Evolutionary conservation across 345 rosid species (phyloP), one percentile per base, ranked within the genome.

Genomic region (Gossypium raimondii): DNA sequence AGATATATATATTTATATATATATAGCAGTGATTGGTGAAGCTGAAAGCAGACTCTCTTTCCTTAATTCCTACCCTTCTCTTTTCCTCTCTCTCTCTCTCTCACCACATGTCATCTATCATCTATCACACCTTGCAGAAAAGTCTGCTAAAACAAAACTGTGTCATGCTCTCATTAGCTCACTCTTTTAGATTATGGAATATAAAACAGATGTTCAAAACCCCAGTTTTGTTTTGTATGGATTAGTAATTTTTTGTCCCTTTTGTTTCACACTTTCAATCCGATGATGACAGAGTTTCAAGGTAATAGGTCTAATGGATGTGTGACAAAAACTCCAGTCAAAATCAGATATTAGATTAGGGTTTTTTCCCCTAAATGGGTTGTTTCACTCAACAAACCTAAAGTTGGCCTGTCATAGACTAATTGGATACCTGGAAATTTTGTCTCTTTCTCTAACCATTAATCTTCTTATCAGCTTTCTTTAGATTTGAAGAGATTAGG

Each of bases 161-260:
- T 80, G 80, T 65, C 80, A 78, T 50, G 25, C 71, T 77, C 79
- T 70, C 67, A 67, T 80, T 45, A 76, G 74, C 24, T 73, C 76
- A 72, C 77, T 73, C 66, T 70, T 74, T 27, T 47, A 59, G 34
- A 5, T 59, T 58, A 25, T 24, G 16, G 34, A 34, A 34, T 34
- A 34, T 34, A 5, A 34, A 34, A 4, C 41, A 5, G 41, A 34
- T 34, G 41, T 34, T 34, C 6, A 48, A 48, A 48, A 12, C 11
- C 52, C 52, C 52, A 48, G 52, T 12, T 48, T 48, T 48, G 3
- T 48, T 48, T 11, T 11, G 52, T 48, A 34, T 12, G 3, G 52
- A 48, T 48, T 48, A 11, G 52, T 0, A 17, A 11, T 48, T 48
- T 48, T 34, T 11, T 11, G 52, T 3, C 52, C 52, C 52, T 2